Percentiles rank a stretch among this genome's conserved stretches.
Evolutionary conservation across 345 rosid genomes (phyloP).

Genomic region (Microcos paniculata): DNA sequence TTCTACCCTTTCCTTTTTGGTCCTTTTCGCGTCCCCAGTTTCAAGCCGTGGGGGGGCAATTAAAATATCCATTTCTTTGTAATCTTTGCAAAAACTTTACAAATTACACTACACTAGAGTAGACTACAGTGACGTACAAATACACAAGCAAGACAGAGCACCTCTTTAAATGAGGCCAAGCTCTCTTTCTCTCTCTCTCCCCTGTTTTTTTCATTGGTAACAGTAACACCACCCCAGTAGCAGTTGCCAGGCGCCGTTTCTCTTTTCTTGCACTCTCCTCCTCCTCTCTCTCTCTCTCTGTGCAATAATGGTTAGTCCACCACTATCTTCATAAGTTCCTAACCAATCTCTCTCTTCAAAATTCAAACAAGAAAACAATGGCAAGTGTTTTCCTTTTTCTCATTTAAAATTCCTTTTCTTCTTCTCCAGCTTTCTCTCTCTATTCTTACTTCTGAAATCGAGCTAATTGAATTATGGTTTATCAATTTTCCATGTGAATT

Average conservation of each 20-base stretch:
- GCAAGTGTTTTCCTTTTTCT: conserved; percentile 22
- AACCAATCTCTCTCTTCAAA: conserved; percentile 17
- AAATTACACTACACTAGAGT: not conserved
- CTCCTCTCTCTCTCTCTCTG: conserved; percentile 28
- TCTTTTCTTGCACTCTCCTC: conserved; percentile 29
- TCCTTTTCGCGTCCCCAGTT: not conserved
- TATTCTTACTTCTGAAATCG: not conserved
- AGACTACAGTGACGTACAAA: conserved; percentile 20
- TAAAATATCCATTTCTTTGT: not conserved
- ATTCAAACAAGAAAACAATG: conserved; percentile 28
- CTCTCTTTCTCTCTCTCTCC: conserved; percentile 25
- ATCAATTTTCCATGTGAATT: not conserved
- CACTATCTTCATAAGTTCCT: conserved; percentile 18
- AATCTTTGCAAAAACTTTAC: too few relatives aligned
- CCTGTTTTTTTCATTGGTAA: conserved; percentile 35
- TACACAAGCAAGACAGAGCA: conserved; percentile 12
- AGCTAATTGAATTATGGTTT: not conserved
- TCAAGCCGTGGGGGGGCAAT: not conserved
- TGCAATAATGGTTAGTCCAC: conserved; percentile 26
- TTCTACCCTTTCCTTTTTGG: not conserved
- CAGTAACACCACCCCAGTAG: conserved; percentile 32
- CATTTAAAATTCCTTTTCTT: not conserved
- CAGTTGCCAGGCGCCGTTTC: conserved; percentile 68
- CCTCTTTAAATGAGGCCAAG: conserved; percentile 30
- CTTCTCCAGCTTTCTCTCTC: not conserved